A percentile compares a stretch with the other conserved stretches of the same genome.
Evolutionary conservation across 108 stramenopile genomes (phyloP).

Genomic region (Epithemia pelagica): DNA sequence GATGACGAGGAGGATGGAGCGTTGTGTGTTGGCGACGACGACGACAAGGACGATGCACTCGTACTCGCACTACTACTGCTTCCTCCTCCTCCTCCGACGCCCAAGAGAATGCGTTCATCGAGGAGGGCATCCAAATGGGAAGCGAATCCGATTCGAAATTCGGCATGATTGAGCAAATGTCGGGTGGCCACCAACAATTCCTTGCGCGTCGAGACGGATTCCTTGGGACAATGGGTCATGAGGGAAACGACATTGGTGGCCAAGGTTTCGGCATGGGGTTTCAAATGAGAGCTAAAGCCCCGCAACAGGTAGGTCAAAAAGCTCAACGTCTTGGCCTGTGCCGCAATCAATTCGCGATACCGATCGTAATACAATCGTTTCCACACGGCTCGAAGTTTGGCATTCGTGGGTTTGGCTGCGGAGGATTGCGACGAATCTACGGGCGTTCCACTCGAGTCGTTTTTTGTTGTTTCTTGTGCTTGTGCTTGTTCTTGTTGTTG

Average conservation of each 20-base stretch:
- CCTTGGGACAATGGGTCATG: constrained; percentile 76
- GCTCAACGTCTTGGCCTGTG: constrained; percentile 87
- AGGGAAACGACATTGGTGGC: constrained; percentile 73
- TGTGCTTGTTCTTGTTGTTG: not conserved
- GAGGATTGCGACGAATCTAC: not conserved
- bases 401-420: not conserved
- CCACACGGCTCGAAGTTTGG: constrained; percentile 6
- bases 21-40: constrained; percentile 1
- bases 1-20: not conserved
- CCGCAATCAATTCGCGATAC: constrained; percentile 57
- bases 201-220: constrained; percentile 70
- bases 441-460: not conserved
- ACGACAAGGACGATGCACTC: constrained; percentile 5
- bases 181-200: constrained; percentile 87
- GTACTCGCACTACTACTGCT: constrained; percentile 3
- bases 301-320: constrained; percentile 88
- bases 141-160: constrained; percentile 85
- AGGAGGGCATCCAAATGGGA: constrained; percentile 83
- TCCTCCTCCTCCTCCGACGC: constrained; percentile 20
- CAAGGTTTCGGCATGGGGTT: constrained; percentile 72
- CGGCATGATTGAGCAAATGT: constrained; percentile 81
- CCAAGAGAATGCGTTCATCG: constrained; percentile 79
- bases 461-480: too few species aligned
- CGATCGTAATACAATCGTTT: constrained; percentile 49
- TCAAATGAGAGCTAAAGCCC: constrained; percentile 64